These are phyloP conservation scores for Ailanthus altissimus DNA, from an alignment of 345 rosid species.

Conservation along the genomic window DNA sequence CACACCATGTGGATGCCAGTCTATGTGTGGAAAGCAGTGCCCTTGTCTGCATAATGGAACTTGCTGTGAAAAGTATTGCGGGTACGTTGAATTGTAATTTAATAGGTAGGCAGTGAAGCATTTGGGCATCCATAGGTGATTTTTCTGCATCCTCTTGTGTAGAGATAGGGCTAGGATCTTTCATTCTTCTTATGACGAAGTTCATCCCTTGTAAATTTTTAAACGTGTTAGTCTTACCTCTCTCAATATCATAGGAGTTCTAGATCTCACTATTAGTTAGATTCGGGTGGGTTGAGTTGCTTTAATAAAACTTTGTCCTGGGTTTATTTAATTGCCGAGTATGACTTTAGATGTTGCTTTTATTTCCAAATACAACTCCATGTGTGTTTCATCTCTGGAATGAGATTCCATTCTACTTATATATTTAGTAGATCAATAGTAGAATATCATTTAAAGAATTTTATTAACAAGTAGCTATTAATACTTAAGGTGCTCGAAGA, in stretches of 20 bases:
- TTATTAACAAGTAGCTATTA: conserved; percentile 19
- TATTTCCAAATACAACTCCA: not conserved
- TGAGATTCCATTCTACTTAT: not conserved
- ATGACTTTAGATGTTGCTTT: not conserved
- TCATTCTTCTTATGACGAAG: conserved; percentile 1
- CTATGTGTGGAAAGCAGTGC: conserved; percentile 83
- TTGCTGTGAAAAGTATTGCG: conserved; percentile 95
- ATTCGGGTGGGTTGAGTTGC: not conserved
- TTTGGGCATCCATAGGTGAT: not conserved
- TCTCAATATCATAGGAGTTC: not conserved
- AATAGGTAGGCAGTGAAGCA: conserved; percentile 9
- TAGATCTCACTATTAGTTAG: not conserved
- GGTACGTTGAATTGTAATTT: conserved; percentile 53
- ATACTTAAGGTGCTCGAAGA: conserved; percentile 82
- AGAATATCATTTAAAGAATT: not conserved
- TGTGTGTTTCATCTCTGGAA: not conserved
- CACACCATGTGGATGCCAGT: conserved; percentile 87
- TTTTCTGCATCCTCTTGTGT: not conserved
- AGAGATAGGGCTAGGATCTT: not conserved
- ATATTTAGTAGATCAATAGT: conserved; percentile 4
- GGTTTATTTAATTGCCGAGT: not conserved
- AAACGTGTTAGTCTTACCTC: not conserved
- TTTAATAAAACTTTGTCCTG: not conserved
- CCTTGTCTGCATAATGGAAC: conserved; percentile 67
- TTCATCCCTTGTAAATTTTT: not conserved